Evolutionary conservation across 148 eudicot genomes (phyloP), one percentile per base, ranked within the genome.

Genomic region (Camellia japonica): DNA sequence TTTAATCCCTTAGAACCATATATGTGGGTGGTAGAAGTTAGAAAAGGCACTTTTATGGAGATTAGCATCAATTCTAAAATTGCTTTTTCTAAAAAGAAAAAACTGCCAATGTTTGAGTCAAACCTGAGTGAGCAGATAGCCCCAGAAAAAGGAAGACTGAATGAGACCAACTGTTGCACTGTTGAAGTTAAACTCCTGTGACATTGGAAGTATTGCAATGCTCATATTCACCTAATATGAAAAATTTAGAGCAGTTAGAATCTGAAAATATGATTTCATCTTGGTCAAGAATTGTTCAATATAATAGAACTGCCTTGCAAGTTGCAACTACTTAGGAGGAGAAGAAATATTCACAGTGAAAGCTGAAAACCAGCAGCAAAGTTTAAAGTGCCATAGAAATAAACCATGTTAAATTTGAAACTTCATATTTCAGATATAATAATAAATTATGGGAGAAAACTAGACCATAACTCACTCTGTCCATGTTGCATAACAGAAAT

Each of bases 131-230:
- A 96, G 97, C 64, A 96, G 91, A 84, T 96, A 96, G 61, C 99
- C 99, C 99, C 99, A 96, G 91, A 96, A 96, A 85, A 96, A 96
- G 68, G 99, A 96, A 41, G 99, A 96, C 79, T 96, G 99, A 80
- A 96, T 93, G 30, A 96, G 93, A 81, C 99, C 99, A 85, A 96
- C 99, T 55, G 98, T 96, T 72, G 97, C 86, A 86, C 95, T 96
- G 78, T 85, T 93, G 93, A 94, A 93, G 84, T 85, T 88, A 85
- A 89, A 96, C 83, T 96, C 90, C 89, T 92, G 85, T 52, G 99
- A 91, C 99, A 96, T 96, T 3, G 99, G 99, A 79, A 96, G 98
- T 83, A 96, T 94, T 76, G 99, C 99, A 75, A 96, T 93, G 85
- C 99, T 96, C 99, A 96, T 96, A 81, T 96, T 96, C 83, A 96